Percentiles rank a stretch among this genome's conserved stretches.
Conservation (phyloP, 202 grass and related monocot species). For the Brachypodium distachyon region DNA sequence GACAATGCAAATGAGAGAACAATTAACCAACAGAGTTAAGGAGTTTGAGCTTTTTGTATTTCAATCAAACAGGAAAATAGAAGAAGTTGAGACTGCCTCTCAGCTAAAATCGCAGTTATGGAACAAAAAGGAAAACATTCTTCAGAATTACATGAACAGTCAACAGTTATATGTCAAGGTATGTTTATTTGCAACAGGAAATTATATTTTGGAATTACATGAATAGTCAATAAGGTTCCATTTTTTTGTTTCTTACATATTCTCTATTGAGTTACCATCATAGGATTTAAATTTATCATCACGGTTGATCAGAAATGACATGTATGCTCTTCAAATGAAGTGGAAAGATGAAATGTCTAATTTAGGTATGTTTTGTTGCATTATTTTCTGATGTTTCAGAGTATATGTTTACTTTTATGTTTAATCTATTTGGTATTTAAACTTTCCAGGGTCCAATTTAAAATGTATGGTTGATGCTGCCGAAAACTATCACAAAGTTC, state of each 20-base stretch:
- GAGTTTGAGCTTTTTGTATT: constrained; percentile 62
- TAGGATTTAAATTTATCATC: constrained; percentile 67
- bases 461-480: constrained; percentile 78
- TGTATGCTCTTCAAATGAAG: constrained; percentile 49
- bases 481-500: constrained; percentile 83
- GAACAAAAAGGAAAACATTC: constrained; percentile 67
- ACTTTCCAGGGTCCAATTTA: constrained; percentile 53
- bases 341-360: constrained; percentile 76
- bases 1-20: constrained; percentile 51
- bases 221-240: no score
- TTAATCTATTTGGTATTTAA: background rate
- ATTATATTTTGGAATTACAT: no score
- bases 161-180: constrained; percentile 79
- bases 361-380: constrained; percentile 43
- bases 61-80: constrained; percentile 63
- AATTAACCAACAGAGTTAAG: constrained; percentile 54
- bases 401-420: background rate
- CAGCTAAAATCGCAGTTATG: constrained; percentile 57
- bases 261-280: background rate
- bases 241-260: constrained; percentile 6
- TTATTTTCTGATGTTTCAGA: constrained; percentile 3
- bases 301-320: constrained; percentile 41
- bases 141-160: constrained; percentile 50
- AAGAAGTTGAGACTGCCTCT: constrained; percentile 61
- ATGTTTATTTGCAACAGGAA: constrained; percentile 20